Conservation (phyloP, 768 basidiomycete species). For the Serendipita sp. region DNA sequence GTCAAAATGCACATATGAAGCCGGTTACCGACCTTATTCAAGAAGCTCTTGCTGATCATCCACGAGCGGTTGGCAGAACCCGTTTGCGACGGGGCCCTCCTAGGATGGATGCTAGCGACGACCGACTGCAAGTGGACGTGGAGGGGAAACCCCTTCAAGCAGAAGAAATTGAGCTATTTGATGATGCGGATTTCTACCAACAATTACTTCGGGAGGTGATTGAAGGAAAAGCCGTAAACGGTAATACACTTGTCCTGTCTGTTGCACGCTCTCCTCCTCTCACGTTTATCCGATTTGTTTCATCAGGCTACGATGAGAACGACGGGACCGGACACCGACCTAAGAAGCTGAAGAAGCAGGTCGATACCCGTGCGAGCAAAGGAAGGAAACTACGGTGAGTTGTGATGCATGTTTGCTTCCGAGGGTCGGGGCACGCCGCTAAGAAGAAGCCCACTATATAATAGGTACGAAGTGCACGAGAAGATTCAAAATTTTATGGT, state of each 20-base stretch:
- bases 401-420: neutral
- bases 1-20: constrained; percentile 39
- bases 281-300: neutral
- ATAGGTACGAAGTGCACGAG: constrained; percentile 83
- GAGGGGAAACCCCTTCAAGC: constrained; percentile 23
- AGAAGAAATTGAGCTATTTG: constrained; percentile 44
- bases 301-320: neutral
- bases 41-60: constrained; percentile 45
- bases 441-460: neutral
- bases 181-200: constrained; percentile 90
- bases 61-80: constrained; percentile 48
- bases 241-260: constrained; percentile 18
- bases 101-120: constrained; percentile 27
- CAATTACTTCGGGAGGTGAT: constrained; percentile 84
- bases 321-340: constrained; percentile 29
- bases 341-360: constrained; percentile 65
- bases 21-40: constrained; percentile 64
- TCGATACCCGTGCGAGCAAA: constrained; percentile 94
- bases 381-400: constrained; percentile 77
- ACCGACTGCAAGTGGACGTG: constrained; percentile 19
- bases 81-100: constrained; percentile 34
- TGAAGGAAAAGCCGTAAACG: constrained; percentile 34
- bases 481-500: constrained; percentile 97
- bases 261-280: constrained; percentile 20
- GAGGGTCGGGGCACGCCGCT: neutral